Evolutionary conservation across 345 rosid species (phyloP).

Genomic region (Rhodamnia rubescens): DNA sequence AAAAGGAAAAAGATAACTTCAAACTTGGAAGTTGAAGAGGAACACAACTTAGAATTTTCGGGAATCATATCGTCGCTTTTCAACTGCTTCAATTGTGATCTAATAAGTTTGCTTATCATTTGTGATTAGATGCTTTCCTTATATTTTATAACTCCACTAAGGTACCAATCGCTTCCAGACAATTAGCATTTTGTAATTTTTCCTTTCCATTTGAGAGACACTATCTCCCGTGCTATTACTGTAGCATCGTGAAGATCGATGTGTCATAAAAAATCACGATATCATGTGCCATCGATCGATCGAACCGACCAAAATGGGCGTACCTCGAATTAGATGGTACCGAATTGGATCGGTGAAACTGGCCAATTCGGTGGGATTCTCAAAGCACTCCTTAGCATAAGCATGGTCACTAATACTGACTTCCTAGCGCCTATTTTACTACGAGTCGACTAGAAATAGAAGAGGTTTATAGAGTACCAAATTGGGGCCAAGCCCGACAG

Average conservation of each 20-base stretch:
- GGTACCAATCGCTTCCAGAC: not conserved
- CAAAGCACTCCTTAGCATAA: not conserved
- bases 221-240: not conserved
- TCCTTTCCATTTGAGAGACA: not conserved
- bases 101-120: not conserved
- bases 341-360: not conserved
- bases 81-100: not conserved
- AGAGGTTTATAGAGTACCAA: not conserved
- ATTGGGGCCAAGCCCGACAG: not conserved
- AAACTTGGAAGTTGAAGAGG: not conserved
- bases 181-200: not conserved
- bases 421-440: not conserved
- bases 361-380: not conserved
- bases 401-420: not conserved
- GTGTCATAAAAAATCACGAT: not conserved
- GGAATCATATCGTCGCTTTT: not conserved
- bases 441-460: not conserved
- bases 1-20: not conserved
- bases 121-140: not conserved
- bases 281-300: not conserved
- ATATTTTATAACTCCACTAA: too few relatives aligned
- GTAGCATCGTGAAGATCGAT: not conserved
- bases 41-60: not conserved
- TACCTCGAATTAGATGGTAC: not conserved
- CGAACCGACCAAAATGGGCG: not conserved